These are phyloP conservation scores for carrot (Daucus carota) DNA, from an alignment of 129 eudicot genomes.

Conservation along the genomic window DH1_v3.0 NC_030381.2:9679001-9679500, in stretches of 20 bases:
- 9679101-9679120: slow-evolving; percentile 74
- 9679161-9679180: slow-evolving; percentile 72
- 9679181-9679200: slow-evolving; percentile 67
- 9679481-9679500: neutral
- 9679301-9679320: neutral
- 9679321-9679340: neutral
- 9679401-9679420: neutral
- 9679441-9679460: neutral
- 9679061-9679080: slow-evolving; percentile 75
- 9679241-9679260: slow-evolving; percentile 78
- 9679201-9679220: slow-evolving; percentile 88
- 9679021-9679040: slow-evolving; percentile 79
- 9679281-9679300: slow-evolving; percentile 22
- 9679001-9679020: slow-evolving; percentile 84
- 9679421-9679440: neutral
- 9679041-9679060: slow-evolving; percentile 87
- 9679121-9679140: slow-evolving; percentile 75
- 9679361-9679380: neutral
- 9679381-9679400: neutral
- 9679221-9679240: slow-evolving; percentile 97
- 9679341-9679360: neutral
- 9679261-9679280: slow-evolving; percentile 98
- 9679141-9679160: slow-evolving; percentile 72
- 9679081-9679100: slow-evolving; percentile 78
- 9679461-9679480: neutral